Base-by-base conservation (phyloP, 2,329 filamentous ascomycete species). In the Shiraia sp. region DNA sequence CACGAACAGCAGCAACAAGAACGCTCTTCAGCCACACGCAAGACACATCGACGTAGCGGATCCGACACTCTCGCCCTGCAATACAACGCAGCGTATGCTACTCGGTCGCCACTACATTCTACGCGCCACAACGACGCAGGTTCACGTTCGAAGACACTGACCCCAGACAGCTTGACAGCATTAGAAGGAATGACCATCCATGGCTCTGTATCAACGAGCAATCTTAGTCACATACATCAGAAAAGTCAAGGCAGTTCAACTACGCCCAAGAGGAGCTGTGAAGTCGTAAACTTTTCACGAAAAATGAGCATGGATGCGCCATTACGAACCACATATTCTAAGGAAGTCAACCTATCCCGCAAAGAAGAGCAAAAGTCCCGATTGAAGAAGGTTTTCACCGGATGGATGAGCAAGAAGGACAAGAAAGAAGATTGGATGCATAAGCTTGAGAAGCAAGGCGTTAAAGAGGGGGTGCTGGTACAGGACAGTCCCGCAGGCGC, bases 381-480 rank as follows among this genome's bases (percentile, higher is more conserved):
- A n/a, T 34, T 70, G 24, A 67, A 57, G 47, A 67, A 62, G 38
- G 63, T 68, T 3, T 57, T 70, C 22, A 64, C 53, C 17, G 59
- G 59, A 3, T 68, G 66, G 66, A 63, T 64, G 54, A 40, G 51
- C 5, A 69, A 65, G 41, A 68, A 67, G 44, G 69, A 66, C 34
- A 69, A 65, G 47, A 63, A 63, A 30, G 63, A 61, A 12, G 63
- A 65, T 32, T 73, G 71, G 70, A 72, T 72, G 71, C 65, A 72
- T 12, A 62, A 66, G 41, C 52, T 73, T 15, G 66, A 71, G 34
- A 68, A 67, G 43, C 56, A 69, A 13, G 71, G 71, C 2, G 58
- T 72, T n/a, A 70, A 64, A 35, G 63, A 63, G 26, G 71, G 72
- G 12, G 58, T 73, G 10, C 43, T 70, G 42, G 49, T 66, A 10